phyloP scores from a whole-genome alignment of 352 stramenopile species.

The Phytopythium ostracodes region DNA sequence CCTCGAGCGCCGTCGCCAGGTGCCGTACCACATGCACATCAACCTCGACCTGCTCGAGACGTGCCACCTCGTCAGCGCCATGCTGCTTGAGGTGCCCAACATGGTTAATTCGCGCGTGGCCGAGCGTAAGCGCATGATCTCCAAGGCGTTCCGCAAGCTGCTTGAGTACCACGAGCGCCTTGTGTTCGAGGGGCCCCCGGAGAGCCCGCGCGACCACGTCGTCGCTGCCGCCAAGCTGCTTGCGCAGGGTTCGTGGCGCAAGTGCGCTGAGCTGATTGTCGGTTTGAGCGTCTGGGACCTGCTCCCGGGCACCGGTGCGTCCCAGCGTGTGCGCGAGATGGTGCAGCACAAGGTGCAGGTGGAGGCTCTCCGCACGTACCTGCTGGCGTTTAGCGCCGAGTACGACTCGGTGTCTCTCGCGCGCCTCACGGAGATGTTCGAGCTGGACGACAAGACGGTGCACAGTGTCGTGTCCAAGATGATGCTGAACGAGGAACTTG shows the following conservation, averaged over 20 bases:
- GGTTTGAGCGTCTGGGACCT: conserved; percentile 95
- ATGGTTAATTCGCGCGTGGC: conserved; percentile 89
- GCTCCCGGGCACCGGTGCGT: conserved; percentile 86
- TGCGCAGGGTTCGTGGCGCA: conserved; percentile 95
- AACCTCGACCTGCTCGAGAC: conserved; percentile 98
- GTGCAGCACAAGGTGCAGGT: conserved; percentile 94
- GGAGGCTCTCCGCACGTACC: conserved; percentile 95
- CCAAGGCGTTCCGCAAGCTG: conserved; percentile 94
- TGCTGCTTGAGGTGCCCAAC: conserved; percentile 98
- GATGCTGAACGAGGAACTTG: conserved; percentile 98
- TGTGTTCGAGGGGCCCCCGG: conserved; percentile 96
- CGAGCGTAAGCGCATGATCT: conserved; percentile 89
- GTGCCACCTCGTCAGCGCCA: conserved; percentile 96
- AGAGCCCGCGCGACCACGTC: conserved; percentile 97
- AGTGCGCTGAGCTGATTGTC: conserved; percentile 84
- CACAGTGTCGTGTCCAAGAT: conserved; percentile 99
- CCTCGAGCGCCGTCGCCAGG: conserved; percentile 94
- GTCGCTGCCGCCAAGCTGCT: conserved; percentile 94
- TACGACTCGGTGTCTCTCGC: conserved; percentile 95
- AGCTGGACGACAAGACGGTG: conserved; percentile 94
- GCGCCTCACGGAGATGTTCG: conserved; percentile 97
- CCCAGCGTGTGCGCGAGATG: conserved; percentile 87
- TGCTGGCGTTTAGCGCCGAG: conserved; percentile 94
- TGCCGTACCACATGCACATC: conserved; percentile 99
- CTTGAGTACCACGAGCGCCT: conserved; percentile 88